phyloP scores from a whole-genome alignment of 257 asterid genomes.

The Solanum rostratum region DNA sequence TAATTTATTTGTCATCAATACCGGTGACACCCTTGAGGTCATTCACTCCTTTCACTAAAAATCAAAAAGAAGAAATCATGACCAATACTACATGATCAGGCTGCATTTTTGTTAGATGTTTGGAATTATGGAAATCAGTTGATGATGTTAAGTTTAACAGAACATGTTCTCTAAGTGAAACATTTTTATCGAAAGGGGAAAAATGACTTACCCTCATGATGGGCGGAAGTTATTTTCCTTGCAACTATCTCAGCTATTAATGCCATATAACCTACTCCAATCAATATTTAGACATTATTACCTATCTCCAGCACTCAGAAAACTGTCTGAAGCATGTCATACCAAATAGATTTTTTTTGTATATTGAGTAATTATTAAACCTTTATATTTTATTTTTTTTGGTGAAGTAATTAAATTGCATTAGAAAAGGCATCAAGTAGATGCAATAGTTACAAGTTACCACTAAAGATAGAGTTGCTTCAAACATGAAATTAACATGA shows the following conservation, averaged over 20 bases:
- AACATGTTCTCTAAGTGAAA: neutral
- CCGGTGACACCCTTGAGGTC: slow-evolving; percentile 24
- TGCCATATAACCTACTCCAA: neutral
- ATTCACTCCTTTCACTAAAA: neutral
- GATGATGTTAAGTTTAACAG: neutral
- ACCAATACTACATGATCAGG: neutral
- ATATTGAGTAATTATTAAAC: neutral
- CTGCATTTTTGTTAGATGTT: neutral
- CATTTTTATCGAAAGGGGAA: neutral
- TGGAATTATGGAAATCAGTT: neutral
- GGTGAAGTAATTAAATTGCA: too few relatives aligned
- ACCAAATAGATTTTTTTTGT: neutral
- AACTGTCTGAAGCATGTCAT: neutral
- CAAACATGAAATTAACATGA: too few relatives aligned
- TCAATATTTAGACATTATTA: neutral
- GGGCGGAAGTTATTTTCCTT: neutral
- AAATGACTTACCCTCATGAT: neutral
- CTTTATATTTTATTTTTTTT: too few relatives aligned
- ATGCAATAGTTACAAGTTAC: too few relatives aligned
- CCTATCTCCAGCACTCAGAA: neutral
- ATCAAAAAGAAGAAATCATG: neutral
- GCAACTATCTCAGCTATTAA: neutral
- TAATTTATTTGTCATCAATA: slow-evolving; percentile 12
- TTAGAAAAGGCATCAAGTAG: too few relatives aligned
- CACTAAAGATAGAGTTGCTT: too few relatives aligned